These are phyloP conservation scores for Mycena venus DNA, from an alignment of 768 basidiomycete species.

Conservation along the genomic window DNA sequence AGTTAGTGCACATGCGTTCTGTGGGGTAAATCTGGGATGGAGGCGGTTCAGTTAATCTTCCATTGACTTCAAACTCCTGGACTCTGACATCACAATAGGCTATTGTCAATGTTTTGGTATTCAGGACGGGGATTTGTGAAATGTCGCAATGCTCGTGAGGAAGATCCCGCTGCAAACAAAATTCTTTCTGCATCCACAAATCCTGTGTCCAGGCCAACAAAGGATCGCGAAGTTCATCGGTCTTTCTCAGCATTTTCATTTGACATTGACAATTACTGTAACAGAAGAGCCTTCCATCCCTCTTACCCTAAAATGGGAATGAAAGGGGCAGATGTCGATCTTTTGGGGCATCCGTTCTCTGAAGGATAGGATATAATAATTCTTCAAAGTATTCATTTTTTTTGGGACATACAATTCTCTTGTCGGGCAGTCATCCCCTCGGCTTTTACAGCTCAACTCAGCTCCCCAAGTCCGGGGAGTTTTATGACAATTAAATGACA, in stretches of 20 bases:
- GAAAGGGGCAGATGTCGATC: neutral
- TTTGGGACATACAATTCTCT: no score
- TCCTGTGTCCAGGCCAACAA: neutral
- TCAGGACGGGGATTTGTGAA: neutral
- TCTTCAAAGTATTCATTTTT: no score
- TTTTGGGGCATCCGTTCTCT: neutral
- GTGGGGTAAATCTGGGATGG: neutral
- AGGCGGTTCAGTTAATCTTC: neutral
- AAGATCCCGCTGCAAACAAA: neutral
- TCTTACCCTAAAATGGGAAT: neutral
- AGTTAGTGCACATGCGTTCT: constrained; percentile 1
- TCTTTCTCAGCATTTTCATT: neutral
- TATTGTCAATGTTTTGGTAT: neutral
- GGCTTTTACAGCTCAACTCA: neutral
- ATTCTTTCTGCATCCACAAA: neutral
- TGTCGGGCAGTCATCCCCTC: neutral
- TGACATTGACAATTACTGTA: neutral
- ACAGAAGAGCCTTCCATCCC: no score
- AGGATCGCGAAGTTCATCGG: no score
- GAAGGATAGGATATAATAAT: neutral
- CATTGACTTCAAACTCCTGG: constrained; percentile 4
- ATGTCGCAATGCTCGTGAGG: neutral
- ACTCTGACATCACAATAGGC: neutral
- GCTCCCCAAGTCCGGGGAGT: no score
- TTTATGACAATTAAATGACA: no score